These are phyloP conservation scores for Fusarium penzigii DNA, from an alignment of 2,329 filamentous ascomycete species.

Conservation along the genomic window DNA sequence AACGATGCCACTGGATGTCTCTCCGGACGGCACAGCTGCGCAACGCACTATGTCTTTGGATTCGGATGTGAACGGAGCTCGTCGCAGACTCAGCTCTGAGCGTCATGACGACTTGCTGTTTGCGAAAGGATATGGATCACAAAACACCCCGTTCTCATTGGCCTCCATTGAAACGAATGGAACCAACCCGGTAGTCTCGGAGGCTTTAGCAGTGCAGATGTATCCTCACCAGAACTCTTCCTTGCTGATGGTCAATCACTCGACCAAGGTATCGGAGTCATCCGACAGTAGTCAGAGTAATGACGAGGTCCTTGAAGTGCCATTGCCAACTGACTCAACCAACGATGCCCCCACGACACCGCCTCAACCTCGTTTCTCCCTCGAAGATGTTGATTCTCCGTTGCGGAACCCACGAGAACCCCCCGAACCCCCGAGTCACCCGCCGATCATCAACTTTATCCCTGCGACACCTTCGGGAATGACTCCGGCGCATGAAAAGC, in stretches of 20 bases:
- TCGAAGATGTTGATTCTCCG: slow-evolving; percentile 61
- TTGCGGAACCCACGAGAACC: slow-evolving; percentile 63
- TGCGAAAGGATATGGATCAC: slow-evolving; percentile 53
- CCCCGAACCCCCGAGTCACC: slow-evolving; percentile 49
- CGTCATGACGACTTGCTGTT: slow-evolving; percentile 56
- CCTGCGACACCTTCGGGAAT: slow-evolving; percentile 63
- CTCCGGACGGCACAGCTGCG: slow-evolving; percentile 11
- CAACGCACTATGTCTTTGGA: slow-evolving; percentile 11
- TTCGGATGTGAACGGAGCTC: slow-evolving; percentile 36
- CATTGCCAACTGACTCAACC: slow-evolving; percentile 40
- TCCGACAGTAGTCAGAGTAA: slow-evolving; percentile 37
- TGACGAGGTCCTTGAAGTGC: slow-evolving; percentile 19
- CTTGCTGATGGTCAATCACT: slow-evolving; percentile 60
- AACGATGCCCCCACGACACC: slow-evolving; percentile 50
- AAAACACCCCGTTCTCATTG: slow-evolving; percentile 64
- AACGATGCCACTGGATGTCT: slow-evolving; percentile 14
- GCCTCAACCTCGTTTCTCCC: slow-evolving; percentile 48
- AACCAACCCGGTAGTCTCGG: slow-evolving; percentile 63
- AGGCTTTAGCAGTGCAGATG: slow-evolving; percentile 63
- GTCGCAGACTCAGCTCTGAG: slow-evolving; percentile 43
- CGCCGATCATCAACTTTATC: slow-evolving; percentile 57
- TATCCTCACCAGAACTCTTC: slow-evolving; percentile 67
- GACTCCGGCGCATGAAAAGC: slow-evolving; percentile 56
- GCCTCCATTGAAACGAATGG: slow-evolving; percentile 62
- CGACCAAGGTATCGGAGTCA: slow-evolving; percentile 49